A percentile compares a stretch with the other conserved stretches of the same genome.
Evolutionary conservation across 2,329 filamentous ascomycete species (phyloP).

Genomic region (Talaromyces marneffei): DNA sequence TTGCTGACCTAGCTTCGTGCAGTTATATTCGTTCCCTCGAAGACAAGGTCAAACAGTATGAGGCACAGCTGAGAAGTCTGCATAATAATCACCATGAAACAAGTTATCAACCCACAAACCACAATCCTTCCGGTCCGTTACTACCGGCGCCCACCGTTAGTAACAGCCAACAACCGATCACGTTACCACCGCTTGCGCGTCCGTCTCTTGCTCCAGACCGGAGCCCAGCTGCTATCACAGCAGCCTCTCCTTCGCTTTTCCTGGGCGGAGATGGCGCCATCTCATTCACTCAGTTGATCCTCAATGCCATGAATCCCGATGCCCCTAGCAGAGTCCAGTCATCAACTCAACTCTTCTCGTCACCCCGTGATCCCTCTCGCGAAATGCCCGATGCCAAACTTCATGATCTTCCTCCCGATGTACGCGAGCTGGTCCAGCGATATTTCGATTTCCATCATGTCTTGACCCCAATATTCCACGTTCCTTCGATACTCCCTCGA

Average conservation of each 20-base stretch:
- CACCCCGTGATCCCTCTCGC: conserved; percentile 12
- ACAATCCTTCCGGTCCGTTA: background rate
- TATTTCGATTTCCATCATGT: conserved; percentile 15
- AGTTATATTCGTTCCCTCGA: conserved; percentile 15
- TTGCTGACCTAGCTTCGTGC: background rate
- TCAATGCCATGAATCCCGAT: conserved; percentile 15
- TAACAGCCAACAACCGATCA: background rate
- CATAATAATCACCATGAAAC: background rate
- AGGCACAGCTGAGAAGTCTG: conserved; percentile 7
- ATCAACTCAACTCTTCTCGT: conserved; percentile 11
- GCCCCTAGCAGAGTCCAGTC: conserved; percentile 9
- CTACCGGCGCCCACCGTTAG: background rate
- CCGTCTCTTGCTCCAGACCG: background rate
- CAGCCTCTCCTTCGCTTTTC: conserved; percentile 12
- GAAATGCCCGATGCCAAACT: conserved; percentile 15
- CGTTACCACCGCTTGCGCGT: background rate
- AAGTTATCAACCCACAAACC: background rate
- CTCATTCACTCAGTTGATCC: conserved; percentile 13
- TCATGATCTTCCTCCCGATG: conserved; percentile 13
- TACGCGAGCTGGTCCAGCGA: conserved; percentile 7
- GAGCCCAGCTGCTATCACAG: conserved; percentile 9
- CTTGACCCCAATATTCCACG: conserved; percentile 13
- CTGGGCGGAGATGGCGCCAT: conserved; percentile 12
- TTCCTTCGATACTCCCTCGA: conserved; percentile 9
- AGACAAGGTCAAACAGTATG: conserved; percentile 14